Conservation (phyloP, 495 filamentous ascomycete genomes). For the Neurospora intermedia region DNA sequence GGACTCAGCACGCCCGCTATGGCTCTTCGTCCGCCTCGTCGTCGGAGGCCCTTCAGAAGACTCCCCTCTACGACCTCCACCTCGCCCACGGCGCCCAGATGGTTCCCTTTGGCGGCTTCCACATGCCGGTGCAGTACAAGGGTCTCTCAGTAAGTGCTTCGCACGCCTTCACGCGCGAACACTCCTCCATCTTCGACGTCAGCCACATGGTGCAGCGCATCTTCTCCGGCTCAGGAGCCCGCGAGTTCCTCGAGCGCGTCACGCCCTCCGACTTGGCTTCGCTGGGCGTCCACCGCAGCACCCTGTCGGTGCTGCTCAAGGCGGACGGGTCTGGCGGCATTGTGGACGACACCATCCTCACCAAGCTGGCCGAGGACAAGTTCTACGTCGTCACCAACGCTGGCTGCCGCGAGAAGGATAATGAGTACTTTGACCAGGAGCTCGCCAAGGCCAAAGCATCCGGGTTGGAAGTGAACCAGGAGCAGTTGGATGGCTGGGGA, state of each 20-base stretch:
- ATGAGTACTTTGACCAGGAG: conserved; percentile 57
- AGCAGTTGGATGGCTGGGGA: conserved; percentile 52
- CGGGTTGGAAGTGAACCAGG: conserved; percentile 48
- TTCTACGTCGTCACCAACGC: conserved; percentile 97
- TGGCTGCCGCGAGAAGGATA: conserved; percentile 80
- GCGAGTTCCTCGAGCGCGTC: conserved; percentile 64
- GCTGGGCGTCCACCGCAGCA: conserved; percentile 44
- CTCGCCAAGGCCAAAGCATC: conserved; percentile 47
- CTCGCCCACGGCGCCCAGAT: conserved; percentile 74
- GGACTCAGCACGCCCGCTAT: conserved; percentile 6
- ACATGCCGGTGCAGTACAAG: conserved; percentile 85
- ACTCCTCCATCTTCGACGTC: conserved; percentile 85
- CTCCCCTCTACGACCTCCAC: conserved; percentile 78
- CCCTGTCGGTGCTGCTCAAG: conserved; percentile 71
- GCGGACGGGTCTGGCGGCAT: conserved; percentile 70
- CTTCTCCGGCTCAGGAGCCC: conserved; percentile 67
- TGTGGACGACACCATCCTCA: conserved; percentile 86
- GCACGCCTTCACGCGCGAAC: conserved; percentile 77
- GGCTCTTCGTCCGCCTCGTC: conserved; percentile 26
- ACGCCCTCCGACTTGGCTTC: conserved; percentile 57
- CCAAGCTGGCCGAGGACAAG: conserved; percentile 50
- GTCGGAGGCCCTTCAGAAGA: conserved; percentile 43
- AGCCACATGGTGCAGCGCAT: conserved; percentile 60
- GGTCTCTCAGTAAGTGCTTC: conserved; percentile 64
- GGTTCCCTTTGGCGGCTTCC: conserved; percentile 90